Evolutionary conservation across 768 basidiomycete species (phyloP), one percentile per base, ranked within the genome.

Genomic region (Gloeopeniophorella convolvens): DNA sequence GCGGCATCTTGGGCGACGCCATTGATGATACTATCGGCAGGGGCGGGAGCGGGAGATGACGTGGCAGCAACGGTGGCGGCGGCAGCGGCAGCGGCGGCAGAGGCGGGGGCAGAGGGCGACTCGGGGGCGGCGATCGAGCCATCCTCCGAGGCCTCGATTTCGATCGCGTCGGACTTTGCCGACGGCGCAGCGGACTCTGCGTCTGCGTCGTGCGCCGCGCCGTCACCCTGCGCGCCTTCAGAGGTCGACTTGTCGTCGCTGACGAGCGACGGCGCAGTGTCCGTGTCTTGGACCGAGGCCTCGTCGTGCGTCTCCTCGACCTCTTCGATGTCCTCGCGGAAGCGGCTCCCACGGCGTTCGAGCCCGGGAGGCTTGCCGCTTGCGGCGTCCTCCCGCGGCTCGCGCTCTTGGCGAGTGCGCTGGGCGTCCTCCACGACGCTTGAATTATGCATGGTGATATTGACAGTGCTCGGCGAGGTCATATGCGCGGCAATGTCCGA

Each of bases 401-500:
- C 32, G 27, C 42, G 53, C 40, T 54, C 54, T 52, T 34, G 12
- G 42, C 41, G 41, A 11, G 37, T 12, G 21, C 45, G 51, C 36
- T 39, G 31, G 13, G 32, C 42, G 3, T 56, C 51, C 13, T 40
- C 32, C 43, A 44, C 11, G 11, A 45, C 54, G 13, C 56, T 57
- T 21, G 41, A 18, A n/a, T 42, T 45, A 20, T 56, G 54, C 48
- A 55, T 51, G 12, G 49, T 50, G 10, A 58, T 48, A n/a, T 58
- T 50, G 13, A 57, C 56, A 2, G 56, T 57, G 42, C 51, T 59
- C 33, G 32, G 34, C 15, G 71, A 66, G 36, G 77, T 69, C 46
- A 74, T 66, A 61, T 92, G 89, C 10, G 82, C 82, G 9, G 85
- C 88, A 18, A 90, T 71, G 68, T 94, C 91, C 37, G 86, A 89